Evolutionary conservation across 345 rosid genomes (phyloP).

Genomic region (Corchorus olitorius): DNA sequence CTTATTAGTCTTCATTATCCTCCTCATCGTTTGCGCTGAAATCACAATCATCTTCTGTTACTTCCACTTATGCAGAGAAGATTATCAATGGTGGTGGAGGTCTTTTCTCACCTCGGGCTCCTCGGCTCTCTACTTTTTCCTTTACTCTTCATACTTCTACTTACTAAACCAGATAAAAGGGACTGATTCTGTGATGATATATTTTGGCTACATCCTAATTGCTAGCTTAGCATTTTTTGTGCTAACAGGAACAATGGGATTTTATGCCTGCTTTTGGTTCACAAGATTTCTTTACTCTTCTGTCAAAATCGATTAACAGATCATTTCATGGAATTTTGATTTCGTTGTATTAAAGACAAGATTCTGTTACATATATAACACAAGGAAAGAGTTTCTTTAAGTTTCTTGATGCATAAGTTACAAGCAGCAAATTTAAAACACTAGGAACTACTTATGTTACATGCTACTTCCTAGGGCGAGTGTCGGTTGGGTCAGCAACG

Average conservation of each 20-base stretch:
- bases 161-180: too few species aligned
- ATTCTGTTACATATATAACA: neutral
- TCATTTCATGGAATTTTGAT: too few species aligned
- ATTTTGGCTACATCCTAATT: too few species aligned
- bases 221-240: too few species aligned
- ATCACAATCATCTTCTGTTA: conserved; percentile 16
- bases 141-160: neutral
- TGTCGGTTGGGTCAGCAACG: conserved; percentile 11
- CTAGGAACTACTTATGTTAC: neutral
- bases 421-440: conserved; percentile 8
- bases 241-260: too few species aligned
- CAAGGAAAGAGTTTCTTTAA: neutral
- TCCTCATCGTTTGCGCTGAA: conserved; percentile 11
- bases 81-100: conserved; percentile 18
- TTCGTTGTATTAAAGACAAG: too few species aligned
- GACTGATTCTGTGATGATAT: too few species aligned
- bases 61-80: conserved; percentile 15
- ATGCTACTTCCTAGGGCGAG: conserved; percentile 24
- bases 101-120: conserved; percentile 10
- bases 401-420: neutral
- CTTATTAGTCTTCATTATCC: conserved; percentile 16
- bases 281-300: too few species aligned
- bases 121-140: conserved; percentile 6
- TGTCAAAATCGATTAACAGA: too few species aligned
- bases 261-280: too few species aligned